Evolutionary conservation across 2,329 filamentous ascomycete genomes (phyloP), one percentile per base, ranked within the genome.

Genomic region (Ciborinia camelliae): DNA sequence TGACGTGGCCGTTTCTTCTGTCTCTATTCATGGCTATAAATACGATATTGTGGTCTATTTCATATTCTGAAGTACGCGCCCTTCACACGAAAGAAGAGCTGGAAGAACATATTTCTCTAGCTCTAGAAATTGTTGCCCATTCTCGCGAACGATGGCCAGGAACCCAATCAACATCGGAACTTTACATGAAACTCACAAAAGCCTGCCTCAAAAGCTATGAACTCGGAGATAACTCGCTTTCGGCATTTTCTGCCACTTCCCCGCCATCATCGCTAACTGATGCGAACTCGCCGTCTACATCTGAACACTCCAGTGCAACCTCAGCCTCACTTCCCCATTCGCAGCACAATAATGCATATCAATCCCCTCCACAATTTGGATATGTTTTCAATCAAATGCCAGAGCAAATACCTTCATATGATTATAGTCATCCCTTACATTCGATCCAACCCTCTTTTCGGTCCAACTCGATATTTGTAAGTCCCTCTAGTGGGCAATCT

Each of bases 1-100:
- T 97, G 66, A 97, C 93, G 0, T 98, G 94, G 94, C 89, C 97
- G 51, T 97, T 97, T 73, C 86, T 96, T 1, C 84, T 97, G 65
- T 88, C 90, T 26, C 84, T 98, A 48, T 97, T 96, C 79, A 95
- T 96, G 86, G 88, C 91, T 5, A 84, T 98, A 65, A 97, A 97
- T 74, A 93, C 91, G 6, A 84, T 97, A 58, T 83, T 99, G 0
- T 99, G 95, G 95, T 87, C 90, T 1, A 84, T 96, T 9, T 96
- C 93, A 1, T 97, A 96, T 73, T 84, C 89, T 4, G 90, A 94
- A 69, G 88, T 98, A 30, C 88, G 95, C 53, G 84, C 85, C 62
- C 81, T 85, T 23, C 89, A 97, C 74, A 76, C 83, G 4, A 86
- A 88, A 26, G 87, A 92, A 52, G 89, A 95, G 68, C 89, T 96